Percentiles rank a stretch among this genome's conserved stretches.
Evolutionary conservation across 2,329 filamentous ascomycete genomes (phyloP).

Genomic region (Pyrenochaeta sp.): DNA sequence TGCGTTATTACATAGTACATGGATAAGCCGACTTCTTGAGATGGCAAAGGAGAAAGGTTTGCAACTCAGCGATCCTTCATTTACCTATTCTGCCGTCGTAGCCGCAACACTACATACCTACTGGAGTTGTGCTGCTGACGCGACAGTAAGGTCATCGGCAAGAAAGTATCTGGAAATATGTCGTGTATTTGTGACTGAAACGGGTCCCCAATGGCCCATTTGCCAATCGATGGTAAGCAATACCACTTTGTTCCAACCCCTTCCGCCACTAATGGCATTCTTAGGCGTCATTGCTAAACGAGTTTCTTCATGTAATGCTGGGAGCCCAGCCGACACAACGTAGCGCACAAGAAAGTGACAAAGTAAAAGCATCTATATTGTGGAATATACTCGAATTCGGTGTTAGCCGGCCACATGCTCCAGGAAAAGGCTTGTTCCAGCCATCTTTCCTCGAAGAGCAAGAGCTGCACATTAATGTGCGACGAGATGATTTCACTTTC

Average conservation of each 20-base stretch:
- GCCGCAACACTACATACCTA: constrained; percentile 1
- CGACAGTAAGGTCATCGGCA: background rate
- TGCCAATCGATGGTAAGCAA: background rate
- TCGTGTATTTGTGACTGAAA: background rate
- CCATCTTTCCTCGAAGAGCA: background rate
- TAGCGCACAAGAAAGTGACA: background rate
- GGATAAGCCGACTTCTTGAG: constrained; percentile 1
- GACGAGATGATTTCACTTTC: background rate
- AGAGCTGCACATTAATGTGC: background rate
- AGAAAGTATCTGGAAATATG: background rate
- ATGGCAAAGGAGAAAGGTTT: background rate
- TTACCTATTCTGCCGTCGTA: background rate
- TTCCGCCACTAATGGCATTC: background rate
- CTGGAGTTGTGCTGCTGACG: background rate
- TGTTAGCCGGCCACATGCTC: background rate
- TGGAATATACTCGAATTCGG: background rate
- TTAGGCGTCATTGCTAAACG: background rate
- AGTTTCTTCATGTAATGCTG: background rate
- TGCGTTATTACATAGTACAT: constrained; percentile 1
- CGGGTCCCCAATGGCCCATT: constrained; percentile 1
- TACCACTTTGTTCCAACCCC: background rate
- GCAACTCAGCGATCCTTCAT: background rate
- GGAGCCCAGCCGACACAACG: background rate
- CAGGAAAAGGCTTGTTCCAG: background rate
- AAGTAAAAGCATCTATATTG: background rate